Percentiles rank a stretch among this genome's conserved stretches.
phyloP scores from a whole-genome alignment of 805 yeast species.

The Yamadazyma philogaea region DNA sequence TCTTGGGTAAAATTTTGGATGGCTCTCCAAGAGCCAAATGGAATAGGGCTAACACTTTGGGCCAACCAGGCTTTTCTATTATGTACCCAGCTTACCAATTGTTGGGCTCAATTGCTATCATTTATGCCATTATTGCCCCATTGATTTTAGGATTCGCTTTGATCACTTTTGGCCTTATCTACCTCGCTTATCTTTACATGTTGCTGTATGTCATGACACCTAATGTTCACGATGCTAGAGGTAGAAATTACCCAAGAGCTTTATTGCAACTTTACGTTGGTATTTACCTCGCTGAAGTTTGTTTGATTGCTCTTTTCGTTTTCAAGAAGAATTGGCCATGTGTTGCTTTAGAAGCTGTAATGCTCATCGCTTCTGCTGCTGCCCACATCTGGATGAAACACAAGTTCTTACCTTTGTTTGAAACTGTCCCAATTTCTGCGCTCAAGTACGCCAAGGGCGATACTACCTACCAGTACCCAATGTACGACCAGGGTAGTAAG shows the following conservation, averaged over 20 bases:
- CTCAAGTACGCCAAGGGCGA: slow-evolving; percentile 47
- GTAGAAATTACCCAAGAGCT: slow-evolving; percentile 70
- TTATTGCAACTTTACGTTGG: slow-evolving; percentile 71
- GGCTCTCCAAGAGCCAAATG: slow-evolving; percentile 91
- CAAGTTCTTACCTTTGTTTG: slow-evolving; percentile 60
- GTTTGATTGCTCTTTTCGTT: slow-evolving; percentile 68
- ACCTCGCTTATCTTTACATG: slow-evolving; percentile 61
- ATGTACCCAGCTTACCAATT: slow-evolving; percentile 76
- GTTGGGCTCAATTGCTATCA: slow-evolving; percentile 66
- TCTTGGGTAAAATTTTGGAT: slow-evolving; percentile 70
- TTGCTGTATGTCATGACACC: slow-evolving; percentile 62
- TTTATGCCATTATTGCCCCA: slow-evolving; percentile 79
- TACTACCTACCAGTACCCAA: slow-evolving; percentile 50
- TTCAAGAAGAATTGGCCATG: slow-evolving; percentile 79
- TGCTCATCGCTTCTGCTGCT: slow-evolving; percentile 53
- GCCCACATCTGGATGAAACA: slow-evolving; percentile 58
- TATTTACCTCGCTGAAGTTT: slow-evolving; percentile 66
- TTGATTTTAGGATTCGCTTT: slow-evolving; percentile 65
- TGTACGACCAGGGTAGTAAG: slow-evolving; percentile 58
- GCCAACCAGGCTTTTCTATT: slow-evolving; percentile 76
- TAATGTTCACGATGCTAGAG: slow-evolving; percentile 57
- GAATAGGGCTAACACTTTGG: slow-evolving; percentile 65
- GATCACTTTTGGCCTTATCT: slow-evolving; percentile 53
- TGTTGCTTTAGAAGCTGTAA: slow-evolving; percentile 64
- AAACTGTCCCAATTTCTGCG: slow-evolving; percentile 68